Evolutionary conservation across 345 rosid genomes (phyloP).

Genomic region (Salix suchowensis): DNA sequence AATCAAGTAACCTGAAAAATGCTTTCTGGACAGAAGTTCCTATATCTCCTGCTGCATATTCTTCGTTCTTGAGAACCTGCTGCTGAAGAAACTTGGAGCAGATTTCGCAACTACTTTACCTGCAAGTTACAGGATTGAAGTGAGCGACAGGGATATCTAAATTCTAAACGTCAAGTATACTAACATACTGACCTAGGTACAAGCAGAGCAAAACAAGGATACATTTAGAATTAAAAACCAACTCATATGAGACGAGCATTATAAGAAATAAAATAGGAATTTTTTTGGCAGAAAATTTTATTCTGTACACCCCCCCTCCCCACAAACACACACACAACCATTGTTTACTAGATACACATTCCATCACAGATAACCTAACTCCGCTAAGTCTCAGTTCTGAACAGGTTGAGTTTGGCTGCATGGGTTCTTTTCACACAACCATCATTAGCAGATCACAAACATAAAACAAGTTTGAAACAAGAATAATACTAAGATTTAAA

Average conservation of each 20-base stretch:
- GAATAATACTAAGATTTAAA: too few relatives aligned
- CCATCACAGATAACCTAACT: not conserved
- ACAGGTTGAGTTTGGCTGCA: not conserved
- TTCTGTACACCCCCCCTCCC: too few relatives aligned
- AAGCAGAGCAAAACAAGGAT: not conserved
- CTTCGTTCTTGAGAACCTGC: constrained; percentile 68
- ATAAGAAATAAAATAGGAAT: too few relatives aligned
- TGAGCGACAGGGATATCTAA: not conserved
- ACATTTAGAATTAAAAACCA: not conserved
- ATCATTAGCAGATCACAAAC: not conserved
- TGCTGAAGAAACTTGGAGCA: constrained; percentile 87
- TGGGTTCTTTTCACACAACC: not conserved
- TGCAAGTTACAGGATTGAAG: constrained; percentile 28
- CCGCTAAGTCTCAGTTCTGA: not conserved
- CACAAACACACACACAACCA: too few relatives aligned
- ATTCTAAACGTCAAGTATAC: not conserved
- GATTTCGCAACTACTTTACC: constrained; percentile 90
- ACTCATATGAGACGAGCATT: too few relatives aligned
- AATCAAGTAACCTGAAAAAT: constrained; percentile 59
- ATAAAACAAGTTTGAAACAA: too few relatives aligned
- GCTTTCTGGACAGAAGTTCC: constrained; percentile 68
- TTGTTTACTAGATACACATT: not conserved
- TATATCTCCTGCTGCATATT: constrained; percentile 67
- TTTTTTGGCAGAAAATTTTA: too few relatives aligned
- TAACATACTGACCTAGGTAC: not conserved